Conservation (phyloP, 2,329 filamentous ascomycete species). For the Aspergillus sp. region DNA sequence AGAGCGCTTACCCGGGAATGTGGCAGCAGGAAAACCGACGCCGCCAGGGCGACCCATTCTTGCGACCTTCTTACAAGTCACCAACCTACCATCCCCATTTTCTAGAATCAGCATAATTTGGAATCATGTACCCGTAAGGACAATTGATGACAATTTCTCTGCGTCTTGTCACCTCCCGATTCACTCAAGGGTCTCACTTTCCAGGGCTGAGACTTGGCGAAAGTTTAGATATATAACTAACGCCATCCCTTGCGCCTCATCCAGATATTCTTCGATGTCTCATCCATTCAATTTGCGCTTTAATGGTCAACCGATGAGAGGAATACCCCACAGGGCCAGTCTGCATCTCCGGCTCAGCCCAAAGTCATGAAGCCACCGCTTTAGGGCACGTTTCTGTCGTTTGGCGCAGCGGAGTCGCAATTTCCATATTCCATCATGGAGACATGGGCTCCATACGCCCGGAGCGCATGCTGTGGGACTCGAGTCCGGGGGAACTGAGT, state of each 20-base stretch:
- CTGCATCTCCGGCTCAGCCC: background rate
- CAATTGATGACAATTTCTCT: background rate
- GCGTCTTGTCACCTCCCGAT: background rate
- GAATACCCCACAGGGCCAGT: background rate
- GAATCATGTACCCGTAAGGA: background rate
- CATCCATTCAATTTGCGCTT: background rate
- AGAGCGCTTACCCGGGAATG: background rate
- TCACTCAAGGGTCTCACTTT: background rate
- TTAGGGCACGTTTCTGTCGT: background rate
- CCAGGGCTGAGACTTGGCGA: background rate
- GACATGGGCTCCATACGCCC: background rate
- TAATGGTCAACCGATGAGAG: background rate
- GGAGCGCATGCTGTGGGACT: background rate
- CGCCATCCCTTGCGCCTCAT: conserved; percentile 3
- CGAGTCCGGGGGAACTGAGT: background rate
- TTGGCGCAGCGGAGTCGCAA: background rate
- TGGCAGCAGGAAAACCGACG: background rate
- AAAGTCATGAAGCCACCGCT: background rate
- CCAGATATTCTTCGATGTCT: background rate
- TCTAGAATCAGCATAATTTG: background rate
- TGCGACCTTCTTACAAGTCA: background rate
- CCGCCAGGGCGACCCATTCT: background rate
- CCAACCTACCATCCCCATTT: background rate
- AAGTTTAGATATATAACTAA: background rate
- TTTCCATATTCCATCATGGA: background rate